These are phyloP conservation scores for Solanum acaule DNA, from an alignment of 257 asterid genomes.

Conservation along the genomic window DNA sequence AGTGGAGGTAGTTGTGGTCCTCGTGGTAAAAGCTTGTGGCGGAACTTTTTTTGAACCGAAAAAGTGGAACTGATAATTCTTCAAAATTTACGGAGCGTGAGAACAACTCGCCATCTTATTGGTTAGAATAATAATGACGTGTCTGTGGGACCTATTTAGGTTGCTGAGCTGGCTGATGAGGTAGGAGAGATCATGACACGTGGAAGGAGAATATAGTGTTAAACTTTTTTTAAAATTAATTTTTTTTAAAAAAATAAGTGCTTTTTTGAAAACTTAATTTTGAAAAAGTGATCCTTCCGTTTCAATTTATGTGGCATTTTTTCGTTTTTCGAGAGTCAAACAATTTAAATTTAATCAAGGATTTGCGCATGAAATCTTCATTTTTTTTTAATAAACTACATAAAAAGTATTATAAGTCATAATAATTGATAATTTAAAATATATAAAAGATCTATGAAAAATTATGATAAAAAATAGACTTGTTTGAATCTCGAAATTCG, in stretches of 20 bases:
- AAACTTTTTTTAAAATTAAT: too few species aligned
- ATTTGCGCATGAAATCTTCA: rapidly evolving
- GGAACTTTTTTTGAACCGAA: not conserved
- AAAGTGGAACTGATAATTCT: not conserved
- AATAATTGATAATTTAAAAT: too few species aligned
- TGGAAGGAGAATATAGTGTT: not conserved
- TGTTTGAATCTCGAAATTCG: rapidly evolving
- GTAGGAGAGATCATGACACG: not conserved
- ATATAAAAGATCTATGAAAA: too few species aligned
- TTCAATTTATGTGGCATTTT: too few species aligned
- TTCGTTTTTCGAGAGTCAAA: rapidly evolving
- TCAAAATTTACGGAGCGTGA: not conserved
- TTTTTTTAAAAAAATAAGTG: too few species aligned
- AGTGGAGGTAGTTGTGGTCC: not conserved
- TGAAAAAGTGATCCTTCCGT: not conserved
- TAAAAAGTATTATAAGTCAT: too few species aligned
- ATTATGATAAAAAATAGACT: rapidly evolving
- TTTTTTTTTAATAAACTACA: too few species aligned
- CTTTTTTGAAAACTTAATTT: not conserved
- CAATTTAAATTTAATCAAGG: rapidly evolving
- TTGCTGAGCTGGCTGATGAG: not conserved
- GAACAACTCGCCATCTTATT: not conserved
- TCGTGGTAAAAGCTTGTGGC: not conserved
- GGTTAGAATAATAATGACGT: not conserved
- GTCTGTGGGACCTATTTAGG: not conserved